Percentiles rank a stretch among this genome's conserved stretches.
phyloP scores from a whole-genome alignment of 108 stramenopile genomes.

The Bacterosira constricta region DNA sequence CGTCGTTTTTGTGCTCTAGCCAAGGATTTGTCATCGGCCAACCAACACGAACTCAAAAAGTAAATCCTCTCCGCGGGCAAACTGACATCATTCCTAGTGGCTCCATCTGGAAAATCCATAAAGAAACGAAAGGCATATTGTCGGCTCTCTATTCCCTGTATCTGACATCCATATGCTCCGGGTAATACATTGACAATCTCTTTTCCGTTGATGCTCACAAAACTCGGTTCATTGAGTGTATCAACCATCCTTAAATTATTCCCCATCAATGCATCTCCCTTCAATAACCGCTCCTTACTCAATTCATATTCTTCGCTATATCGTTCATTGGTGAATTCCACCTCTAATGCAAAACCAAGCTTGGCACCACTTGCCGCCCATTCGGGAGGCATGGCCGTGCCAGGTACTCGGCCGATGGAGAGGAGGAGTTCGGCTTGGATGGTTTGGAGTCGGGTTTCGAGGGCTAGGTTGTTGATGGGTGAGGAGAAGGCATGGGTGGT shows the following conservation, averaged over 20 bases:
- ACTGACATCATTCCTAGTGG: slow-evolving; percentile 45
- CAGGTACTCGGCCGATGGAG: slow-evolving; percentile 43
- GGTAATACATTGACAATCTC: slow-evolving; percentile 28
- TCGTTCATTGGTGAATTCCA: slow-evolving; percentile 38
- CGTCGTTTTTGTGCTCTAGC: not conserved
- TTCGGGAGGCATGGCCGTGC: slow-evolving; percentile 48
- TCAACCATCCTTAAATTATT: slow-evolving; percentile 9
- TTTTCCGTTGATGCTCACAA: slow-evolving; percentile 22
- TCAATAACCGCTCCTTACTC: slow-evolving; percentile 36
- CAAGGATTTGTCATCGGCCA: not conserved
- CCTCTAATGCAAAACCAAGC: slow-evolving; percentile 40
- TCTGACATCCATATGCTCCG: slow-evolving; percentile 40
- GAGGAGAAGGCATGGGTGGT: no score
- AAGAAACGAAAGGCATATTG: slow-evolving; percentile 42
- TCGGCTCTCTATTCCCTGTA: slow-evolving; percentile 22
- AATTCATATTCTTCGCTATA: slow-evolving; percentile 41
- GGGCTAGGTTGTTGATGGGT: not conserved
- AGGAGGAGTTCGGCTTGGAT: slow-evolving; percentile 13
- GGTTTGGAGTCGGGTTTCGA: slow-evolving; percentile 8
- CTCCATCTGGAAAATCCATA: slow-evolving; percentile 50
- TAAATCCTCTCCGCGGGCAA: slow-evolving; percentile 48
- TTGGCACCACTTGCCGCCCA: slow-evolving; percentile 49
- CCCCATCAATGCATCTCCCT: slow-evolving; percentile 23
- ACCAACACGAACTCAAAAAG: slow-evolving; percentile 39
- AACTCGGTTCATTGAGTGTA: slow-evolving; percentile 38